phyloP scores from a whole-genome alignment of 1,284 basidiomycete genomes.

The Boletus nobilissimus region DNA sequence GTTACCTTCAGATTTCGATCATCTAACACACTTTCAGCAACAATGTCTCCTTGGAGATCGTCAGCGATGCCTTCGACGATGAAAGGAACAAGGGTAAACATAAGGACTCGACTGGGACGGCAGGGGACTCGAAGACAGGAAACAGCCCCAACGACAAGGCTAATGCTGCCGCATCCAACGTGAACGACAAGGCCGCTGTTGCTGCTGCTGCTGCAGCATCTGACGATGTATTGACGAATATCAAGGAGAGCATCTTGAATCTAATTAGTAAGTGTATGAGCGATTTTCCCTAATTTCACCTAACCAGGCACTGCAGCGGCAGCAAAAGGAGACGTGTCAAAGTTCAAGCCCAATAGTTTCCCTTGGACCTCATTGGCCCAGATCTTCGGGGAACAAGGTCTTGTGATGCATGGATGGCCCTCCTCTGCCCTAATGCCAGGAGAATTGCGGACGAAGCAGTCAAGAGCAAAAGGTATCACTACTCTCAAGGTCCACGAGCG shows the following conservation, averaged over 20 bases:
- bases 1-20: not conserved
- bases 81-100: no score
- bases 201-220: no score
- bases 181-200: no score
- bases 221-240: not conserved
- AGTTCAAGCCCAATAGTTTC: slow-evolving; percentile 5
- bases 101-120: no score
- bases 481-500: slow-evolving; percentile 2
- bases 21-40: not conserved
- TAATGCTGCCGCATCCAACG: not conserved
- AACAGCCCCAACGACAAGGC: no score
- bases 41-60: not conserved
- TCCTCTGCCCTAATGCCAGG: not conserved
- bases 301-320: not conserved
- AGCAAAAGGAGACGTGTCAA: not conserved
- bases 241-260: not conserved
- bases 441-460: not conserved
- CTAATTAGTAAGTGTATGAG: not conserved
- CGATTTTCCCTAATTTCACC: not conserved
- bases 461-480: slow-evolving; percentile 14
- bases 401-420: slow-evolving; percentile 12
- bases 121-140: no score
- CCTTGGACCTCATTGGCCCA: not conserved
- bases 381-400: no score
- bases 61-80: not conserved